Percentiles rank a stretch among this genome's conserved stretches.
Evolutionary conservation across 345 rosid genomes (phyloP).

Genomic region (Angophora floribunda): DNA sequence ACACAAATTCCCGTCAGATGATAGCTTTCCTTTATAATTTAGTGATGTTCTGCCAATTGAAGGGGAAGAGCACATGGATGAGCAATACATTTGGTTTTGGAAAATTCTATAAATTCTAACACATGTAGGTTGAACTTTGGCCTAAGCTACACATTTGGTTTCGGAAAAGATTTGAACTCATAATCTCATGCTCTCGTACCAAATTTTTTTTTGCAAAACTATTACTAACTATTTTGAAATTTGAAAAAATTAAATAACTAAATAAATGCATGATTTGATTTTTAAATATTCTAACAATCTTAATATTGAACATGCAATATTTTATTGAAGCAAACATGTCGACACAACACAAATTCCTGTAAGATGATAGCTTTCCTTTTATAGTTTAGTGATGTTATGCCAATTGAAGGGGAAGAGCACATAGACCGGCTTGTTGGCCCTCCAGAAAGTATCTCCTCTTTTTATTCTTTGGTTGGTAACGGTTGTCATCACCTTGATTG

Average conservation of each 20-base stretch:
- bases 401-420: not conserved
- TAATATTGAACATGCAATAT: not conserved
- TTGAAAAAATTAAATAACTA: too few relatives aligned
- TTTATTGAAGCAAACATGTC: not conserved
- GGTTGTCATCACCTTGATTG: not conserved
- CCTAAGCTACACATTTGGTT: accelerated
- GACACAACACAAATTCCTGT: not conserved
- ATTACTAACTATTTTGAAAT: too few relatives aligned
- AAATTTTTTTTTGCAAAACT: not conserved
- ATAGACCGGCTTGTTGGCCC: not conserved
- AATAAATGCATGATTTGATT: accelerated
- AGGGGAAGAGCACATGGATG: not conserved
- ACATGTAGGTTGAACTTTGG: not conserved
- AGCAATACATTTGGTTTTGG: too few relatives aligned
- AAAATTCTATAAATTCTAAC: too few relatives aligned
- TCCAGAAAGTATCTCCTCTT: not conserved
- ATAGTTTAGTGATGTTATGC: not conserved
- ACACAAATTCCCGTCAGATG: not conserved
- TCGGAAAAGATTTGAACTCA: not conserved
- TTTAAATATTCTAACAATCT: accelerated
- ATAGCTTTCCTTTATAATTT: not conserved
- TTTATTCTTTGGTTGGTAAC: not conserved
- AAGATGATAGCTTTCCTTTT: not conserved
- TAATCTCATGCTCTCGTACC: not conserved
- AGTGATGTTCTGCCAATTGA: not conserved